Conservation (phyloP, 208 protist species). For the Novymonas esmeraldas region DNA sequence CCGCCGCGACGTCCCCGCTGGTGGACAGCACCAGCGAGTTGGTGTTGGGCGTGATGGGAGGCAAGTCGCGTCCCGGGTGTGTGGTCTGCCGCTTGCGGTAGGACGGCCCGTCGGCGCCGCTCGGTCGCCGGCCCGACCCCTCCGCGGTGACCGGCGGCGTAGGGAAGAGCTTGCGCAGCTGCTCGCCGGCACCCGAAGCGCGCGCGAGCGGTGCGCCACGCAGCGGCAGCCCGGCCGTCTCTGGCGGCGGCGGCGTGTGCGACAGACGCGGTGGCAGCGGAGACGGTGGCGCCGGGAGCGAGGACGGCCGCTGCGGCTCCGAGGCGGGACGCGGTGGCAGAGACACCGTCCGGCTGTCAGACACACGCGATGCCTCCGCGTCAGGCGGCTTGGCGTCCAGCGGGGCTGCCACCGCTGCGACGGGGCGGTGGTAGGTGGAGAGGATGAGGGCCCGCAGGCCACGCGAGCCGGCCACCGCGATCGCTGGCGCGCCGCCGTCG, state of each 20-base stretch:
- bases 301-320: conserved; percentile 3
- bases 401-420: neutral
- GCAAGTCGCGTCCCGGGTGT: conserved; percentile 21
- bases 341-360: neutral
- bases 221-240: neutral
- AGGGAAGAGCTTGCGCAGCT: conserved; percentile 31
- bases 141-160: conserved; percentile 34
- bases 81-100: conserved; percentile 32
- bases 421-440: conserved; percentile 48
- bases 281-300: neutral
- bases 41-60: conserved; percentile 18
- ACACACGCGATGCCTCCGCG: neutral
- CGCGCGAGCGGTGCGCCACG: neutral
- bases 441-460: conserved; percentile 71
- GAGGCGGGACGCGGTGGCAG: neutral
- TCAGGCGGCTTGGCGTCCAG: neutral
- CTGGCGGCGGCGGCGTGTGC: conserved; percentile 11
- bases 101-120: neutral
- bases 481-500: conserved; percentile 14
- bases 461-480: conserved; percentile 64
- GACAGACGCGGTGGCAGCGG: neutral
- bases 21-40: conserved; percentile 16
- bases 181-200: neutral
- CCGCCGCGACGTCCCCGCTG: neutral
- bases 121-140: neutral